These are phyloP conservation scores for Gaeumannomyces sp. DNA, from an alignment of 2,329 filamentous ascomycete species.

Conservation along the genomic window DNA sequence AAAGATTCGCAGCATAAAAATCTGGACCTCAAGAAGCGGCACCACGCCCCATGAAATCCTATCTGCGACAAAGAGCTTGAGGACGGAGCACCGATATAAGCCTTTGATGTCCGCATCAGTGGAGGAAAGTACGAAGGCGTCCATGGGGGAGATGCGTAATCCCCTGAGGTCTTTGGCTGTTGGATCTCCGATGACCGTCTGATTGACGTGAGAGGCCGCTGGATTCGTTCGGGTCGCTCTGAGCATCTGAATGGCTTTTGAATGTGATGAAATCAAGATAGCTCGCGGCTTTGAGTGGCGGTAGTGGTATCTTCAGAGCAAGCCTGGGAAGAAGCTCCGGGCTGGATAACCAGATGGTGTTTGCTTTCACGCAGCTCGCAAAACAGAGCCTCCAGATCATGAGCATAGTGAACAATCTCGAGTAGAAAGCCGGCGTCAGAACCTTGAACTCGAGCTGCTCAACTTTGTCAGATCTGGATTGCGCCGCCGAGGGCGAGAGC, in stretches of 20 bases:
- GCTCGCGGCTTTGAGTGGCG: conserved; percentile 27
- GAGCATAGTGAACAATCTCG: conserved; percentile 54
- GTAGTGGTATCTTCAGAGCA: conserved; percentile 33
- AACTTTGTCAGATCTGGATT: conserved; percentile 9
- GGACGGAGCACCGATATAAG: too few relatives aligned
- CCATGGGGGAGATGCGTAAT: too few relatives aligned
- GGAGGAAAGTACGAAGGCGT: too few relatives aligned
- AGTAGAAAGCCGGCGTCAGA: conserved; percentile 61
- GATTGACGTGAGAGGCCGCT: too few relatives aligned
- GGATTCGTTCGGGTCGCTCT: conserved; percentile 29
- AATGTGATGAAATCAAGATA: conserved; percentile 35
- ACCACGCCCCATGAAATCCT: too few relatives aligned
- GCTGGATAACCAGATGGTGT: conserved; percentile 51
- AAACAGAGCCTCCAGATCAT: conserved; percentile 56
- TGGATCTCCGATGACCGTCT: too few relatives aligned
- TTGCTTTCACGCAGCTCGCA: conserved; percentile 52
- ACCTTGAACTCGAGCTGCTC: conserved; percentile 49
- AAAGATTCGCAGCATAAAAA: too few relatives aligned
- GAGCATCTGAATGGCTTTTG: conserved; percentile 36
- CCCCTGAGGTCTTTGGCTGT: too few relatives aligned
- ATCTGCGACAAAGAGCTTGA: too few relatives aligned
- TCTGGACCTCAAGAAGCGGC: too few relatives aligned
- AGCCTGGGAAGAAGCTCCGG: conserved; percentile 44
- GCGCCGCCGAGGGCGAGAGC: conserved; percentile 24
- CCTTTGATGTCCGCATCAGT: too few relatives aligned